Evolutionary conservation across 371 early-diverging fungal species (phyloP).

Genomic region (Mucor plumbeus): DNA sequence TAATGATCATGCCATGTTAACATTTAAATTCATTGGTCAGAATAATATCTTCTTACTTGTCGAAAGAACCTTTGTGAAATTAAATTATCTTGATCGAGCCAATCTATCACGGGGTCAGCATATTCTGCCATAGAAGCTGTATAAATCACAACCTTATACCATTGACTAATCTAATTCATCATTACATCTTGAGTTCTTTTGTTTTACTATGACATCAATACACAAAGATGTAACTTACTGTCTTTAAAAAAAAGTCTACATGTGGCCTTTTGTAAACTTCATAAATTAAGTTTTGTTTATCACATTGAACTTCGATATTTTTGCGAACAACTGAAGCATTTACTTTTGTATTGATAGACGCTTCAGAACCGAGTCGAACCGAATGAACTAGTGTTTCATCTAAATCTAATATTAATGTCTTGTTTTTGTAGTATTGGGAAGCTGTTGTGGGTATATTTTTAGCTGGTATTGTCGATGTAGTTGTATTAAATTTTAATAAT

Average conservation of each 20-base stretch:
- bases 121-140: slow-evolving; percentile 98
- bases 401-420: slow-evolving; percentile 94
- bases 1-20: neutral
- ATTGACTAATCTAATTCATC: slow-evolving; percentile 76
- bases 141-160: slow-evolving; percentile 98
- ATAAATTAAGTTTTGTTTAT: slow-evolving; percentile 88
- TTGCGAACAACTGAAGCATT: slow-evolving; percentile 42
- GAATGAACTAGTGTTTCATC: slow-evolving; percentile 98
- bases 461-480: slow-evolving; percentile 5
- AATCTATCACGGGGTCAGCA: slow-evolving; percentile 97
- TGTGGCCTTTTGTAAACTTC: slow-evolving; percentile 97
- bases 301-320: slow-evolving; percentile 88
- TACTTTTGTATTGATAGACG: slow-evolving; percentile 22
- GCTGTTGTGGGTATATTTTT: neutral
- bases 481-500: neutral
- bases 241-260: slow-evolving; percentile 92
- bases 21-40: neutral
- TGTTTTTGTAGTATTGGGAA: slow-evolving; percentile 55
- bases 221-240: slow-evolving; percentile 50
- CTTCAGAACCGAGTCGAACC: slow-evolving; percentile 42
- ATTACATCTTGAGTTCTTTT: too few relatives aligned
- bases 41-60: slow-evolving; percentile 53
- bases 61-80: slow-evolving; percentile 87
- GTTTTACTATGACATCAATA: neutral
- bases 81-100: slow-evolving; percentile 86